These are phyloP conservation scores for Saururus chinensis DNA, from an alignment of 164 flowering plant species.

Conservation along the genomic window DNA sequence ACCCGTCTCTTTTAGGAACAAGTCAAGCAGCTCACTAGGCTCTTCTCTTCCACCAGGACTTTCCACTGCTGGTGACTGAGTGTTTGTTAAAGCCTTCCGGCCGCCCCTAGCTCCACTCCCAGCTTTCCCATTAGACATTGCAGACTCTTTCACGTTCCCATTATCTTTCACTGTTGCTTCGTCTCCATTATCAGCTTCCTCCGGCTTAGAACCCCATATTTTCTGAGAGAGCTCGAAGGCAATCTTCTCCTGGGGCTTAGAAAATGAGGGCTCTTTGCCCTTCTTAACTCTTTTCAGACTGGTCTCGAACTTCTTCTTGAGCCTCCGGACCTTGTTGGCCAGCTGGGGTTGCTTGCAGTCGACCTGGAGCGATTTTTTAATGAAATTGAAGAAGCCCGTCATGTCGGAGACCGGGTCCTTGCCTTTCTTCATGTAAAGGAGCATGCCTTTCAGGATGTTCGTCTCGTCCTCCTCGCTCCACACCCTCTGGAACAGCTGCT, in stretches of 20 bases:
- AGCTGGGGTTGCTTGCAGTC: slow-evolving; percentile 1
- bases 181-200: not conserved
- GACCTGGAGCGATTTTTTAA: not conserved
- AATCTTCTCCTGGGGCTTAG: slow-evolving; percentile 4
- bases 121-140: not conserved
- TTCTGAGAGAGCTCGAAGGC: slow-evolving; percentile 1
- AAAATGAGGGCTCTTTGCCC: not conserved
- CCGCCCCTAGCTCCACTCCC: not conserved
- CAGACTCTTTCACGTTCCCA: not conserved
- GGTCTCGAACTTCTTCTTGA: slow-evolving; percentile 3
- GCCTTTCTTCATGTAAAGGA: slow-evolving; percentile 1
- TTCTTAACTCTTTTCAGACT: not conserved
- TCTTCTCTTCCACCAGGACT: not conserved
- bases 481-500: slow-evolving; percentile 1
- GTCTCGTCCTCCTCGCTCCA: slow-evolving; percentile 8
- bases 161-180: not conserved
- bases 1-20: too few species aligned
- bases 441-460: slow-evolving; percentile 3
- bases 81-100: not conserved
- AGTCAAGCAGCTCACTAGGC: not conserved
- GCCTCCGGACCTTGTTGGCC: not conserved
- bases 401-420: not conserved
- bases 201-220: not conserved
- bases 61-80: not conserved
- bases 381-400: not conserved